A percentile compares a stretch with the other conserved stretches of the same genome.
Evolutionary conservation across 2,329 filamentous ascomycete species (phyloP).

Genomic region (Cladosporium velox): DNA sequence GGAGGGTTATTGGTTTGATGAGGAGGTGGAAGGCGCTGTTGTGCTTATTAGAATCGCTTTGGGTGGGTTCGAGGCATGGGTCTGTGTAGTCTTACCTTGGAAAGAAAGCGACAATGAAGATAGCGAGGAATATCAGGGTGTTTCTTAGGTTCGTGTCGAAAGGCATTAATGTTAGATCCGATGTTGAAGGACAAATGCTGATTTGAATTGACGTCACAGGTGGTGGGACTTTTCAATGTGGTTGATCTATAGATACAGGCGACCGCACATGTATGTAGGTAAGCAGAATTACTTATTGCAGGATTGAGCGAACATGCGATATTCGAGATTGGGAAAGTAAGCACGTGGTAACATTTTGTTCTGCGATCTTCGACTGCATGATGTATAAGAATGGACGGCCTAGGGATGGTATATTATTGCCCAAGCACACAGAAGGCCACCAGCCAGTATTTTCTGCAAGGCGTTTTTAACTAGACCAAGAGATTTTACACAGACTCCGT

Average conservation of each 20-base stretch:
- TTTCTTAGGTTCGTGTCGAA: slow-evolving; percentile 36
- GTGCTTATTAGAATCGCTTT: slow-evolving; percentile 38
- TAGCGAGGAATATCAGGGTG: slow-evolving; percentile 49
- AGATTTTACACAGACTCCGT: background rate
- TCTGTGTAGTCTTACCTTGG: slow-evolving; percentile 30
- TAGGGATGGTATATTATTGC: too few relatives aligned
- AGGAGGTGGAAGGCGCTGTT: slow-evolving; percentile 44
- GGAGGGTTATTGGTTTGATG: slow-evolving; percentile 40
- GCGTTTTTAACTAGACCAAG: background rate
- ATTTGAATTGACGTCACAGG: slow-evolving; percentile 8
- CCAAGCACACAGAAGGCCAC: background rate
- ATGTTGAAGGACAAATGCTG: background rate
- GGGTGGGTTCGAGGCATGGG: background rate
- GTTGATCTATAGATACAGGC: background rate
- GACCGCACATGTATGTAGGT: background rate
- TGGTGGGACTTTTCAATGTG: slow-evolving; percentile 18
- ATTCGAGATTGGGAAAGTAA: background rate
- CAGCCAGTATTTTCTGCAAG: background rate
- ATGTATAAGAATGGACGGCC: too few relatives aligned
- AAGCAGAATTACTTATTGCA: background rate
- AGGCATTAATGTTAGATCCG: slow-evolving; percentile 14
- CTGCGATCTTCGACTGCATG: background rate
- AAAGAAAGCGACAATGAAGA: slow-evolving; percentile 56
- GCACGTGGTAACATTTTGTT: background rate
- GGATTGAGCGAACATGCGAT: background rate